Evolutionary conservation across 2,329 filamentous ascomycete species (phyloP), one percentile per base, ranked within the genome.

Genomic region (Sphaerostilbella broomeana): DNA sequence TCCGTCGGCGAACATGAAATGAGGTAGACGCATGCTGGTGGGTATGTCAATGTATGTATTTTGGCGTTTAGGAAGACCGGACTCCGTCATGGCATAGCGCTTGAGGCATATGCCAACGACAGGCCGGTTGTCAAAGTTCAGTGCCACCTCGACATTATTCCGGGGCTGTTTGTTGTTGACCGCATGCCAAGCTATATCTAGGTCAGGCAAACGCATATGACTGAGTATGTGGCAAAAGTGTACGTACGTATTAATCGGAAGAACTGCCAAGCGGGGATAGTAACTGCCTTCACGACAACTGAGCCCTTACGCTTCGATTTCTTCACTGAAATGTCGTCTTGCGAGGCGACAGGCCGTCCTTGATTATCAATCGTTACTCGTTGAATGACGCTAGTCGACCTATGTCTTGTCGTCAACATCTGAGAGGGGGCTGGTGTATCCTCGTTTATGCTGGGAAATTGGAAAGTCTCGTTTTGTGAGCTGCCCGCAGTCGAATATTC

Each of bases 211-310:
- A 4, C 18, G 3, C 12, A 26, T 29, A 13, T 20, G 11, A 41
- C 15, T 13, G 43, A 30, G 38, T 30, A 8, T n/a, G 26, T 17
- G n/a, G n/a, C 31, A 32, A 39, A 38, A 6, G 38, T 38, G 46
- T 52, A 71, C 84, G 64, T 67, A 88, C 84, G 89, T 52, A 95
- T 87, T 18, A 97, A 68, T 54, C 85, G 87, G 64, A 95, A 97
- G 56, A 97, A 95, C 54, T 95, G 90, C 88, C 89, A 97, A 2
- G 92, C 92, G 25, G 90, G 90, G 68, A 97, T 95, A 43, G 90
- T 81, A 11, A 97, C 84, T 52, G 94, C 89, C 55, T 90, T 95
- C 50, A 65, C 70, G 41, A 71, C 68, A 2, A 65, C 70, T 10
- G 72, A 74, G 8, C 50, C 68, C 60, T 56, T 70, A 57, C 50